Conservation (phyloP, 2,329 filamentous ascomycete species). For the Exophiala dermatitidis region DNA sequence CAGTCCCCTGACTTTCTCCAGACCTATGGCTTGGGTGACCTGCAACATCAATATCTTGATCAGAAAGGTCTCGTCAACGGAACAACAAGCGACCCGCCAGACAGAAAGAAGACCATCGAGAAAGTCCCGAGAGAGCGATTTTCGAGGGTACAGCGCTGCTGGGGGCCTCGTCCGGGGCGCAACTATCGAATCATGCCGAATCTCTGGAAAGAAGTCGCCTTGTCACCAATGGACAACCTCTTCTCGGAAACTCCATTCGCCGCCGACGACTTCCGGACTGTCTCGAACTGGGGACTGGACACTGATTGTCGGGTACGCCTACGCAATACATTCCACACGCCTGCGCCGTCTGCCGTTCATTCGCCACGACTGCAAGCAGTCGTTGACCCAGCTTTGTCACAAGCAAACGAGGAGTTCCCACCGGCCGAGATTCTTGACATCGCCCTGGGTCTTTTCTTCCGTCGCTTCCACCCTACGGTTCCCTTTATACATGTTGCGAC, state of each 20-base stretch:
- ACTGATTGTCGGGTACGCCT: slow-evolving; percentile 38
- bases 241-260: slow-evolving; percentile 29
- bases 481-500: slow-evolving; percentile 50
- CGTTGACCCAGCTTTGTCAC: slow-evolving; percentile 28
- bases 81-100: slow-evolving; percentile 3
- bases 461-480: slow-evolving; percentile 47
- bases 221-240: slow-evolving; percentile 35
- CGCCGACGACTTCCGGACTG: slow-evolving; percentile 18
- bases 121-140: slow-evolving; percentile 39
- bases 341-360: slow-evolving; percentile 18
- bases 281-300: slow-evolving; percentile 32
- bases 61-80: slow-evolving; percentile 13
- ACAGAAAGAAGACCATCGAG: slow-evolving; percentile 21
- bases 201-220: slow-evolving; percentile 37
- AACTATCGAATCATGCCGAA: slow-evolving; percentile 37
- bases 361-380: slow-evolving; percentile 22
- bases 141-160: slow-evolving; percentile 37
- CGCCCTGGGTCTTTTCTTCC: slow-evolving; percentile 48
- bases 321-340: slow-evolving; percentile 33
- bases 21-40: slow-evolving; percentile 14
- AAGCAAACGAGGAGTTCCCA: slow-evolving; percentile 34
- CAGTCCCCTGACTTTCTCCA: slow-evolving; percentile 21
- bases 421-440: slow-evolving; percentile 50
- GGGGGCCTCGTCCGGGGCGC: slow-evolving; percentile 35
- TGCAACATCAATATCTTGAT: slow-evolving; percentile 6